A percentile compares a stretch with the other conserved stretches of the same genome.
These are phyloP conservation scores for Syzygium jambos DNA, from an alignment of 345 rosid genomes.

Conservation along the genomic window DNA sequence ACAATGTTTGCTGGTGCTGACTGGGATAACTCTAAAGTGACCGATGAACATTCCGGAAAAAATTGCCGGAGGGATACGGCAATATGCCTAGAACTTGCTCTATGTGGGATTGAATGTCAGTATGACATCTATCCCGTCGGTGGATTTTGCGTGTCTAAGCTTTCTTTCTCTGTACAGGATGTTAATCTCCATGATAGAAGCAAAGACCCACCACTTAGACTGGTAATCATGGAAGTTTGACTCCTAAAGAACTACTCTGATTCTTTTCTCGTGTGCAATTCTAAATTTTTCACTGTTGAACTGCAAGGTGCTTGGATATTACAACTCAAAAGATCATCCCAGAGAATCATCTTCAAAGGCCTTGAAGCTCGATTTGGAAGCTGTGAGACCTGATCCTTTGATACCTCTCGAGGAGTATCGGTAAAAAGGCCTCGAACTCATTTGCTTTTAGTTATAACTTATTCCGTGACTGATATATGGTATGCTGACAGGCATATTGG, in stretches of 20 bases:
- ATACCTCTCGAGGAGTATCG: conserved; percentile 93
- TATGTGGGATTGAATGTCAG: conserved; percentile 54
- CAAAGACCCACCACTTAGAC: conserved; percentile 68
- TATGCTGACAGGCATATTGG: not conserved
- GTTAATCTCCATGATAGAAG: conserved; percentile 70
- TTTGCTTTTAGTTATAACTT: conserved; percentile 2
- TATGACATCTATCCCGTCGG: conserved; percentile 55
- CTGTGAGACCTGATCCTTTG: conserved; percentile 82
- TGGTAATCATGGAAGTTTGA: conserved; percentile 37
- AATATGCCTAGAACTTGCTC: conserved; percentile 55
- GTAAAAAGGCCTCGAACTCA: conserved; percentile 20
- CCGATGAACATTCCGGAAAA: conserved; percentile 11
- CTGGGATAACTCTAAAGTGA: conserved; percentile 41
- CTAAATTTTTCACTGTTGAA: conserved; percentile 1
- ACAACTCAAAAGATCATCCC: conserved; percentile 78
- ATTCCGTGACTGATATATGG: not conserved
- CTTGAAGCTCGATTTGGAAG: conserved; percentile 67
- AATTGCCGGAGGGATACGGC: conserved; percentile 44
- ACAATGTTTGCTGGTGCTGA: conserved; percentile 77
- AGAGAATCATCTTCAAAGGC: conserved; percentile 81
- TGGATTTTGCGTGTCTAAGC: conserved; percentile 53
- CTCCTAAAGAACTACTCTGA: not conserved
- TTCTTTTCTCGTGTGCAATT: conserved; percentile 1
- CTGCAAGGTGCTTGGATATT: conserved; percentile 66
- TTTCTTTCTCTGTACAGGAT: conserved; percentile 59